Evolutionary conservation across 2,329 filamentous ascomycete genomes (phyloP).

Genomic region (Aspergillus sp.): DNA sequence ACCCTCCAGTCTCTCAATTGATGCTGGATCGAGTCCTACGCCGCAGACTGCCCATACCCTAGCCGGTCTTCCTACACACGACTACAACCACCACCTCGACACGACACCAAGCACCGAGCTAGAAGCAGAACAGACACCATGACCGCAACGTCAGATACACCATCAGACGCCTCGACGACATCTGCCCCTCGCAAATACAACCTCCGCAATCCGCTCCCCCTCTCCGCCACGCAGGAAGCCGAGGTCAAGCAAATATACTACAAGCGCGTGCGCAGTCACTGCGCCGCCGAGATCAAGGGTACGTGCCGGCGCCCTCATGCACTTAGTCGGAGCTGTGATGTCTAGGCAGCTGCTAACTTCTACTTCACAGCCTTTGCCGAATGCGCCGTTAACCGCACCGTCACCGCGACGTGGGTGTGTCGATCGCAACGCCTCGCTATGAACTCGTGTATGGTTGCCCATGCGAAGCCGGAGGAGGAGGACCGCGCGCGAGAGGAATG

Average conservation of each 20-base stretch:
- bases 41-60: neutral
- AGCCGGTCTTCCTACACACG: neutral
- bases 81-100: neutral
- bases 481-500: constrained; percentile 90
- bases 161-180: neutral
- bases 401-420: constrained; percentile 85
- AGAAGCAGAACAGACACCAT: neutral
- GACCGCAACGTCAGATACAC: neutral
- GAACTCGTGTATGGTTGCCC: constrained; percentile 89
- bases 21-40: neutral
- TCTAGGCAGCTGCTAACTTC: no score
- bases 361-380: constrained; percentile 72
- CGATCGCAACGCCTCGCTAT: constrained; percentile 74
- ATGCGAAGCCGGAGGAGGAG: constrained; percentile 80
- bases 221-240: constrained; percentile 76
- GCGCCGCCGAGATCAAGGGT: constrained; percentile 77
- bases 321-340: no score
- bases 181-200: constrained; percentile 28
- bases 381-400: constrained; percentile 81
- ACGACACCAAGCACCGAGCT: neutral
- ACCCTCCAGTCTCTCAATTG: neutral
- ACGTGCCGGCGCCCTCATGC: constrained; percentile 9
- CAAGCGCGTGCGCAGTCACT: constrained; percentile 72
- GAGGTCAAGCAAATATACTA: constrained; percentile 80
- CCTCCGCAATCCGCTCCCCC: constrained; percentile 71